Percentiles rank a stretch among this genome's conserved stretches.
Evolutionary conservation across 179 eudicot genomes (phyloP).

Genomic region (Corrigiola litoralis): DNA sequence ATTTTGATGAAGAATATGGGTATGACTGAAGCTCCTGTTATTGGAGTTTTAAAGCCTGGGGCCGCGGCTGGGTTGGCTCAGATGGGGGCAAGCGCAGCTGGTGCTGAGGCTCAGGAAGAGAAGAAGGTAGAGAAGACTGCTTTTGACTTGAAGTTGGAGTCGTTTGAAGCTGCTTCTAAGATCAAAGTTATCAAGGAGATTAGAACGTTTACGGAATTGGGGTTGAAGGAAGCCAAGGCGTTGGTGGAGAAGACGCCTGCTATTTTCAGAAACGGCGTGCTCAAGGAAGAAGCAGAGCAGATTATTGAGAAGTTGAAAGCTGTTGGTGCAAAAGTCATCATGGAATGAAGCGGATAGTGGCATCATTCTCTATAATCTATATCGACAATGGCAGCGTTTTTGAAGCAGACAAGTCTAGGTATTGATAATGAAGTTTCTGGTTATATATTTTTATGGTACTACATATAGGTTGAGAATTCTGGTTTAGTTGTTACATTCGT

Average conservation of each 20-base stretch:
- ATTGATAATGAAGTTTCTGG: not conserved
- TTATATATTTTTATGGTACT: not conserved
- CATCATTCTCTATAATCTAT: not conserved
- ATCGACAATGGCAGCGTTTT: not conserved
- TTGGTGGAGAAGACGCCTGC: slow-evolving; percentile 89
- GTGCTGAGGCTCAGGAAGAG: slow-evolving; percentile 54
- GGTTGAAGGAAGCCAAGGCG: slow-evolving; percentile 93
- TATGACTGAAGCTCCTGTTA: slow-evolving; percentile 60
- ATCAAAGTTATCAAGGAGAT: slow-evolving; percentile 86
- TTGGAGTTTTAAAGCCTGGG: slow-evolving; percentile 78
- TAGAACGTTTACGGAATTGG: slow-evolving; percentile 69
- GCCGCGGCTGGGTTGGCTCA: slow-evolving; percentile 64
- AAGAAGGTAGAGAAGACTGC: slow-evolving; percentile 63
- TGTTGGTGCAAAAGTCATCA: slow-evolving; percentile 67
- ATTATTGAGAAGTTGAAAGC: slow-evolving; percentile 87
- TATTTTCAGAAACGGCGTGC: slow-evolving; percentile 65
- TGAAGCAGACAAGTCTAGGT: not conserved
- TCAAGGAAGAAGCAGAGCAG: slow-evolving; percentile 82
- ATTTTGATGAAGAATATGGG: slow-evolving; percentile 77
- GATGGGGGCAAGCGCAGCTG: slow-evolving; percentile 31
- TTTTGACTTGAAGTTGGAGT: slow-evolving; percentile 81
- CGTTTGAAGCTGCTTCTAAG: slow-evolving; percentile 70
- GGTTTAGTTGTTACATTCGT: not conserved
- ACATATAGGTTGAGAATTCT: not conserved
- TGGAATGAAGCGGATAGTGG: slow-evolving; percentile 46